Evolutionary conservation across 2,329 filamentous ascomycete genomes (phyloP).

Genomic region (Diaporthe ampelina): DNA sequence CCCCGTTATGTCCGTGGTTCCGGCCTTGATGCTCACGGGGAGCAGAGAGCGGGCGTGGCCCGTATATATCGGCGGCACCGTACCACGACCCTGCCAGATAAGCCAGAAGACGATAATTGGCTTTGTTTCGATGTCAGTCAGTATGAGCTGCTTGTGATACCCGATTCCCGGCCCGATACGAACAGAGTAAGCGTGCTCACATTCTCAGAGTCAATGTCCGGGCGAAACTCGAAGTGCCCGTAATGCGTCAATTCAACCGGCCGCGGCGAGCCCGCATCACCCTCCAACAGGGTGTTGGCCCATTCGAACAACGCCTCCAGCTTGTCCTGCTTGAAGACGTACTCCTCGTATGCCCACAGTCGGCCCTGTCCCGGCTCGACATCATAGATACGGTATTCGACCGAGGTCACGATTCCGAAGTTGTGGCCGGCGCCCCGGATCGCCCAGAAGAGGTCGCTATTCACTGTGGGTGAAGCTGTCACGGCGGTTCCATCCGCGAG

Average conservation of each 20-base stretch:
- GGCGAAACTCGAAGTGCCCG: slow-evolving; percentile 14
- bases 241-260: slow-evolving; percentile 36
- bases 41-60: background rate
- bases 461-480: background rate
- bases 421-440: slow-evolving; percentile 46
- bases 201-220: background rate
- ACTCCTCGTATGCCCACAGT: slow-evolving; percentile 24
- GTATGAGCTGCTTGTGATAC: background rate
- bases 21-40: slow-evolving; percentile 22
- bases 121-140: background rate
- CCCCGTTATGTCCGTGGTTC: slow-evolving; percentile 25
- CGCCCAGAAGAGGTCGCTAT: slow-evolving; percentile 62
- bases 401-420: slow-evolving; percentile 28
- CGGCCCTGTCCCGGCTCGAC: slow-evolving; percentile 13
- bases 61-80: slow-evolving; percentile 15
- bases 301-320: slow-evolving; percentile 25
- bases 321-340: slow-evolving; percentile 33
- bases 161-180: background rate
- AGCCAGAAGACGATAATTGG: slow-evolving; percentile 34
- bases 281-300: slow-evolving; percentile 16
- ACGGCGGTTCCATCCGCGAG: slow-evolving; percentile 26
- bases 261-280: background rate
- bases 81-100: slow-evolving; percentile 25
- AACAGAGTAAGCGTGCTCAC: background rate
- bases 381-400: slow-evolving; percentile 15